These are phyloP conservation scores for Fagopyrum homotropicum DNA, from an alignment of 148 eudicot genomes.

Conservation along the genomic window DNA sequence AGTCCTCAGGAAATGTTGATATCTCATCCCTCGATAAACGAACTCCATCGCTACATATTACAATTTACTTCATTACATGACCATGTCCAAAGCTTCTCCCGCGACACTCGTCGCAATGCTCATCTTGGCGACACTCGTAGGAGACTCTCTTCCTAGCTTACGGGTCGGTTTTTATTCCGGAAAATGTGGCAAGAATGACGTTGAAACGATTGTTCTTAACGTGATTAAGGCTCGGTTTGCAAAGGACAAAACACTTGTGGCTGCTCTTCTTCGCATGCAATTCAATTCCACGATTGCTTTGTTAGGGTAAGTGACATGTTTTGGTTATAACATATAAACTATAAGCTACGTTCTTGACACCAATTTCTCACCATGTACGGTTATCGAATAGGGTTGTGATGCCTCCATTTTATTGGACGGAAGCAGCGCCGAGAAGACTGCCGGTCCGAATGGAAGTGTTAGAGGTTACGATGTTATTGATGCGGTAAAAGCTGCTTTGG, in stretches of 20 bases:
- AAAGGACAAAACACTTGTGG: too few relatives aligned
- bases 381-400: conserved; percentile 30
- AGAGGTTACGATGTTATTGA: conserved; percentile 42
- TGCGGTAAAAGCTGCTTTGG: conserved; percentile 34
- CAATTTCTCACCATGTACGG: too few relatives aligned
- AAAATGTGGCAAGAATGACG: neutral
- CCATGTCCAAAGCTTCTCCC: too few relatives aligned
- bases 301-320: neutral
- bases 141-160: too few relatives aligned
- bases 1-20: too few relatives aligned
- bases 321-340: too few relatives aligned
- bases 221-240: neutral
- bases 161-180: neutral
- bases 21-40: too few relatives aligned
- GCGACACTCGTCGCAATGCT: too few relatives aligned
- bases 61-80: too few relatives aligned
- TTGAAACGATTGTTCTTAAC: neutral
- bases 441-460: conserved; percentile 35
- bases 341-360: too few relatives aligned
- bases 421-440: conserved; percentile 33
- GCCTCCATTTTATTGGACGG: conserved; percentile 56
- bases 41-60: too few relatives aligned
- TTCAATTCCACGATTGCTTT: conserved; percentile 6
- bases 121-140: too few relatives aligned
- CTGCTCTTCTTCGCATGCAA: conserved; percentile 7